A percentile compares a stretch with the other conserved stretches of the same genome.
Conservation (phyloP, 345 rosid genomes). For the Citrus inodora region DNA sequence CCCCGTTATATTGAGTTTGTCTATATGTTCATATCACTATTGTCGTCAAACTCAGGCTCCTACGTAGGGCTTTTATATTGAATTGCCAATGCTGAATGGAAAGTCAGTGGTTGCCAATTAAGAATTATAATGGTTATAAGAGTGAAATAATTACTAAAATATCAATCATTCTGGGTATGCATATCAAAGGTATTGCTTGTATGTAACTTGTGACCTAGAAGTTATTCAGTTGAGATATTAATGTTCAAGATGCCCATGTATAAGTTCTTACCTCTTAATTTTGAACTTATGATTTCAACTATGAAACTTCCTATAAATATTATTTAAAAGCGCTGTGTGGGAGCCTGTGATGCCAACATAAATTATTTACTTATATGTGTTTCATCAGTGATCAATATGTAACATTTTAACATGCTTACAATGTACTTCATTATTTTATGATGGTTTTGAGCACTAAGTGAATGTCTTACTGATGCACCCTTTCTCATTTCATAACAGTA, state of each 20-base stretch:
- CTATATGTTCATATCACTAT: neutral
- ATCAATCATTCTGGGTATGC: neutral
- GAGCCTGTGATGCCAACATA: neutral
- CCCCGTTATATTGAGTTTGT: conserved; percentile 1
- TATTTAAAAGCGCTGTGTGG: neutral
- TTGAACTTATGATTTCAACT: neutral
- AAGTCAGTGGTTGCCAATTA: neutral
- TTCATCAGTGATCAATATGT: neutral
- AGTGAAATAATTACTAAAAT: neutral
- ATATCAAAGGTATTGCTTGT: neutral
- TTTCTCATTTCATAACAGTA: conserved; percentile 48
- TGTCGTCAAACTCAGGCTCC: neutral
- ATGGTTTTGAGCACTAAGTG: neutral
- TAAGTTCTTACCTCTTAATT: neutral
- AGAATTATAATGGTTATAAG: neutral
- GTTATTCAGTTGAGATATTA: neutral
- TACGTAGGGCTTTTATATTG: too few relatives aligned
- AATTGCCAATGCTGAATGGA: neutral
- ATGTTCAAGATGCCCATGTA: neutral
- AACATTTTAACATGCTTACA: neutral
- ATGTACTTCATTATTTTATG: neutral
- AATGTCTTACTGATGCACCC: conserved; percentile 9
- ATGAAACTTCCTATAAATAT: neutral
- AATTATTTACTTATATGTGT: neutral
- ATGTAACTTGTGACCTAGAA: neutral